These are phyloP conservation scores for Xylaria grammica DNA, from an alignment of 495 filamentous ascomycete genomes.

Conservation along the genomic window DNA sequence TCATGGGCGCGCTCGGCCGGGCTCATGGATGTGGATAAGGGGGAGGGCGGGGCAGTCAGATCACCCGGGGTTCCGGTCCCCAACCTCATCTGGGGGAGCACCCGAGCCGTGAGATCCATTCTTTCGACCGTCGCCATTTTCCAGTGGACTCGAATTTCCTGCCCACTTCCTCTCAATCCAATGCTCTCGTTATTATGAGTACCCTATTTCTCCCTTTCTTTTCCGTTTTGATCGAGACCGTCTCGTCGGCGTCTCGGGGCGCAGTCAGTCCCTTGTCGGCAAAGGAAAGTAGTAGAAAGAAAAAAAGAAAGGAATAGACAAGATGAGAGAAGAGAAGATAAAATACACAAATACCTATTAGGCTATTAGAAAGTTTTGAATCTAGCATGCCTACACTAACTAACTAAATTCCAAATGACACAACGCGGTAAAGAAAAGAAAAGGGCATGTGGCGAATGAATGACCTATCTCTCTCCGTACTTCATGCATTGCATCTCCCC, in stretches of 20 bases:
- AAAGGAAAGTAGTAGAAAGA: too few relatives aligned
- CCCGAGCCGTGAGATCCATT: slow-evolving; percentile 37
- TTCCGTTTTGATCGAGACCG: not conserved
- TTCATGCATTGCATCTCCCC: not conserved
- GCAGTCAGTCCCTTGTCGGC: too few relatives aligned
- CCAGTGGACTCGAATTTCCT: not conserved
- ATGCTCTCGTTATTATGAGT: not conserved
- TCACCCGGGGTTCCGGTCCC: slow-evolving; percentile 50
- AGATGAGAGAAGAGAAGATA: not conserved
- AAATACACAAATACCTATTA: not conserved
- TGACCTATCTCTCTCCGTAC: not conserved
- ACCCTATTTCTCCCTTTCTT: not conserved
- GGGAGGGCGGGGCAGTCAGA: slow-evolving; percentile 52
- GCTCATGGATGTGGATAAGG: slow-evolving; percentile 48
- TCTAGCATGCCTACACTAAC: too few relatives aligned
- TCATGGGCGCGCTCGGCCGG: slow-evolving; percentile 55
- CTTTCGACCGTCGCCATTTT: slow-evolving; percentile 38
- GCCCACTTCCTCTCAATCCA: not conserved
- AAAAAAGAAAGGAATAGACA: too few relatives aligned
- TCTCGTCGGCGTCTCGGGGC: too few relatives aligned
- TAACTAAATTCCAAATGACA: too few relatives aligned
- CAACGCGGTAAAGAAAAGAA: too few relatives aligned
- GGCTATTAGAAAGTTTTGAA: too few relatives aligned
- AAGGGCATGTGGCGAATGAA: not conserved
- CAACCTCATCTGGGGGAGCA: slow-evolving; percentile 64